Evolutionary conservation across 805 yeast species (phyloP).

Genomic region (Barnettozyma sucrosica): DNA sequence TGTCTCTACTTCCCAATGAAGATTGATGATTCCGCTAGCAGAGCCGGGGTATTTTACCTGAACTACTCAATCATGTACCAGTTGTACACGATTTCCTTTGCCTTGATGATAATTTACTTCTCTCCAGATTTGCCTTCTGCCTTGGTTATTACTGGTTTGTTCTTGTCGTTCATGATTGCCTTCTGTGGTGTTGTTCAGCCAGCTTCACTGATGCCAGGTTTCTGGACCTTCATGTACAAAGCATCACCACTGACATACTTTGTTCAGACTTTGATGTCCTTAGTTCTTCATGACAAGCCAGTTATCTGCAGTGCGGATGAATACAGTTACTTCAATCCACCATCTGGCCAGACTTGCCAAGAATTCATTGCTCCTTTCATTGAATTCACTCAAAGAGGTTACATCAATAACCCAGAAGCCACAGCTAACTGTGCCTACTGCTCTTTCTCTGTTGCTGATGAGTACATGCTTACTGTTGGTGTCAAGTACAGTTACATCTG

Average conservation of each 20-base stretch:
- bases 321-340: conserved; percentile 45
- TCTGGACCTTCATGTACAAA: conserved; percentile 71
- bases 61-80: conserved; percentile 40
- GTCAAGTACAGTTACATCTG: conserved; percentile 46
- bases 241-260: conserved; percentile 59
- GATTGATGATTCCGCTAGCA: conserved; percentile 35
- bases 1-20: conserved; percentile 48
- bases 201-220: conserved; percentile 52
- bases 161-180: conserved; percentile 29
- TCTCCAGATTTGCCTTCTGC: conserved; percentile 71
- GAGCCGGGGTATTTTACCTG: conserved; percentile 46
- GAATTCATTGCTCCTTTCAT: conserved; percentile 41
- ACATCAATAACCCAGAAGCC: conserved; percentile 47
- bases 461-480: conserved; percentile 38
- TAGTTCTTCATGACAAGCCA: conserved; percentile 41
- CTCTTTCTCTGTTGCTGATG: conserved; percentile 36
- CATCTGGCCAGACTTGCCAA: conserved; percentile 56
- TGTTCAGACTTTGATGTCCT: conserved; percentile 44
- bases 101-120: conserved; percentile 45
- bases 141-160: conserved; percentile 47
- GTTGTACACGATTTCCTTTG: conserved; percentile 40
- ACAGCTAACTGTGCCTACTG: conserved; percentile 47
- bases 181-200: conserved; percentile 35
- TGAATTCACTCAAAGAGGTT: conserved; percentile 43
- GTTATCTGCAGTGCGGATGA: conserved; percentile 48